Evolutionary conservation across 2,329 filamentous ascomycete genomes (phyloP).

Genomic region (Alternaria hordeiaustralica): DNA sequence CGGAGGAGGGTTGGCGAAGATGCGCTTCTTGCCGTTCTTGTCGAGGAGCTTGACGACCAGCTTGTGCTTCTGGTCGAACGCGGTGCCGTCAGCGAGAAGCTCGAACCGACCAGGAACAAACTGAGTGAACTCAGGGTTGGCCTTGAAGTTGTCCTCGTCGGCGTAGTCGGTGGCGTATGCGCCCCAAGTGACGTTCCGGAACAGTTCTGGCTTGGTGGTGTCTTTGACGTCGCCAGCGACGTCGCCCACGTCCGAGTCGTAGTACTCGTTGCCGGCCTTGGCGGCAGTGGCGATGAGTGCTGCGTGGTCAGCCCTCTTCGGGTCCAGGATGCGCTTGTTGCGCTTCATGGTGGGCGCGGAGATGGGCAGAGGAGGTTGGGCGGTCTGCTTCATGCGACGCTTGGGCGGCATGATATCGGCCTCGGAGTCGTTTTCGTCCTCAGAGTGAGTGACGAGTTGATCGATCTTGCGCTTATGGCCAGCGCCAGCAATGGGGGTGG

Average conservation of each 20-base stretch:
- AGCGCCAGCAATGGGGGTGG: not conserved
- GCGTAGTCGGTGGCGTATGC: constrained; percentile 17
- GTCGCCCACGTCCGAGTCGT: constrained; percentile 33
- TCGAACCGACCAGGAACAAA: constrained; percentile 40
- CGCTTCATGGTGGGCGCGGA: constrained; percentile 26
- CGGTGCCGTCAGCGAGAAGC: constrained; percentile 25
- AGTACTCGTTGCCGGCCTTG: constrained; percentile 32
- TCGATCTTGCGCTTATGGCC: constrained; percentile 2
- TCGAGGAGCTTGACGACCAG: constrained; percentile 35
- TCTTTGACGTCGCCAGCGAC: constrained; percentile 21
- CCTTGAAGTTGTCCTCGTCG: constrained; percentile 20
- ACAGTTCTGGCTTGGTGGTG: constrained; percentile 27
- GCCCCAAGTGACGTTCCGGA: constrained; percentile 38
- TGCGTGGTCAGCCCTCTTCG: constrained; percentile 22
- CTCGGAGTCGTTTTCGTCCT: constrained; percentile 19
- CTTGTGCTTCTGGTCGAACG: constrained; percentile 37
- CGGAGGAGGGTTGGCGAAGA: constrained; percentile 37
- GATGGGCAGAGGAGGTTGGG: not conserved
- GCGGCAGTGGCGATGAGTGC: constrained; percentile 24
- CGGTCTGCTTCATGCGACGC: not conserved
- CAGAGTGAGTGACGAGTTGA: not conserved
- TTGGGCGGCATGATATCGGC: constrained; percentile 14
- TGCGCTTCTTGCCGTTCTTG: constrained; percentile 23
- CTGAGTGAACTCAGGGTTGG: constrained; percentile 26
- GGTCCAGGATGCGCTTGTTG: constrained; percentile 29